Percentiles rank a stretch among this genome's conserved stretches.
Evolutionary conservation across 169 alveolate genomes (phyloP).

Genomic region (Plasmodium adleri): DNA sequence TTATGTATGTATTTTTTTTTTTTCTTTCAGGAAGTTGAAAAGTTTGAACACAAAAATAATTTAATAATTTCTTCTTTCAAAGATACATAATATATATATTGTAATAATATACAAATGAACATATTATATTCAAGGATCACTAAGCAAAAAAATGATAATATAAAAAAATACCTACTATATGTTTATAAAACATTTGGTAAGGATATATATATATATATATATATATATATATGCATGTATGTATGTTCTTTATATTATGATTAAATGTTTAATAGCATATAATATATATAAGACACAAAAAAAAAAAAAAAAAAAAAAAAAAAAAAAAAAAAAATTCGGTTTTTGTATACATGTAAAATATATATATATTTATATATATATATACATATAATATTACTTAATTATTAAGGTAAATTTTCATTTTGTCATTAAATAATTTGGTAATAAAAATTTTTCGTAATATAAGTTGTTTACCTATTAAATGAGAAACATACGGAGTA

Average conservation of each 20-base stretch:
- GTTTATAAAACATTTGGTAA: not conserved
- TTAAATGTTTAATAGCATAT: constrained; percentile 2
- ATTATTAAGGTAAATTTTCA: no score
- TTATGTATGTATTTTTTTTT: no score
- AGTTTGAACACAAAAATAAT: no score
- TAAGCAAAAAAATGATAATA: no score
- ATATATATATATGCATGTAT: not conserved
- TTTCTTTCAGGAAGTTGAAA: no score
- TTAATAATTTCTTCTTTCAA: no score
- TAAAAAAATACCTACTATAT: no score
- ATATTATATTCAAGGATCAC: no score
- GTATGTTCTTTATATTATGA: not conserved
- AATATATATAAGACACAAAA: constrained; percentile 9
- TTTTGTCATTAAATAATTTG: constrained; percentile 9
- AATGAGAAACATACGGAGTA: constrained; percentile 71
- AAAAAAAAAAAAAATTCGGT: no score
- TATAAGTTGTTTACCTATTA: constrained; percentile 67
- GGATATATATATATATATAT: constrained; percentile 12
- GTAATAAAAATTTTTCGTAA: constrained; percentile 44
- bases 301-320: constrained; percentile 29
- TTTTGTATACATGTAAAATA: constrained; percentile 10
- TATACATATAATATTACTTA: not conserved
- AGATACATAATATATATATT: no score
- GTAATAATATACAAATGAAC: no score
- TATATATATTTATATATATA: not conserved